Base-by-base conservation (phyloP, 2,329 filamentous ascomycete genomes). In the Aspergillus nomiae region DNA sequence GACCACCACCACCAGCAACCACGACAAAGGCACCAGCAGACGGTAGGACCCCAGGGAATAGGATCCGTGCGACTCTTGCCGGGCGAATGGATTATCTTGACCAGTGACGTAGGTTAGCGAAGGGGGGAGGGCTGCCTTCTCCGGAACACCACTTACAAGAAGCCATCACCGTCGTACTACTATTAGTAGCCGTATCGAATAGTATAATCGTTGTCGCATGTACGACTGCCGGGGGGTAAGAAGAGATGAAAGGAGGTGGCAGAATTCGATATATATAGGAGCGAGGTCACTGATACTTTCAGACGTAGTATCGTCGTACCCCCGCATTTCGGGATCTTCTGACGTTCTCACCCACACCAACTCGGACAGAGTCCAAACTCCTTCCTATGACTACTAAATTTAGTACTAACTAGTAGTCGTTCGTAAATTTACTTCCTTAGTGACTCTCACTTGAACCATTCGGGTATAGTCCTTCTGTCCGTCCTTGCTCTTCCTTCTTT, bases 31-130 rank as follows among this genome's bases (percentile, higher is more conserved):
- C 4, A 91, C 92, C 65, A 93, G 80, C 74, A 92, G 79, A 78
- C 92, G 93, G 85, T 95, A 95, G 41, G 87, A 83, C 67, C 87
- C 82, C 70, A 97, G 81, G 57, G 87, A 83, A 65, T 82, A 81
- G 34, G 80, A 77, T 64, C 84, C 84, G 74, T 92, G 89, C 21
- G 86, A 83, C 63, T 93, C 90, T 71, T 87, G 87, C 77, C 85
- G 88, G 63, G 85, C 82, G 80, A 95, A 95, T 32, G 92, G 92
- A 76, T 95, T 95, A 28, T 69, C 64, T 70, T 41, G 56, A 16
- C n/a, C 16, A 26, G 16, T 3, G 61, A 16, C 36, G 8, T 38
- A 5, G 10, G 28, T 51, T 43, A 51, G 54, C n/a, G 34, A 24
- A 28, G 9, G 11, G 19, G 14, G 8, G n/a, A 10, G 2, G 21